Evolutionary conservation across 352 stramenopile species (phyloP).

Genomic region (Phytopythium ostracodes): DNA sequence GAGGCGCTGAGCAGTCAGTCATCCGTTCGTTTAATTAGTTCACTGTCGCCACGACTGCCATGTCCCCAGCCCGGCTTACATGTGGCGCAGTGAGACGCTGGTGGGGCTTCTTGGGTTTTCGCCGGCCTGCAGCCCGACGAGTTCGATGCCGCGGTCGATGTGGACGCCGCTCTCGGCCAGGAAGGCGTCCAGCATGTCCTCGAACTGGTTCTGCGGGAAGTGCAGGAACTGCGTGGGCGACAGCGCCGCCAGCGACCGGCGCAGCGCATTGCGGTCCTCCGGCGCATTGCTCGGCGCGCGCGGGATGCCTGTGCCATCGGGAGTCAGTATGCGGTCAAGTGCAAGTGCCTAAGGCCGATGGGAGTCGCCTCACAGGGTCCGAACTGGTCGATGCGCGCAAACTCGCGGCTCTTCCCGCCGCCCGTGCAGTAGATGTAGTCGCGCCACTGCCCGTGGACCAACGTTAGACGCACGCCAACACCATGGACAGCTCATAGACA

Average conservation of each 20-base stretch:
- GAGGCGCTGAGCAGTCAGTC: constrained; percentile 23
- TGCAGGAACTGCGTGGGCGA: constrained; percentile 83
- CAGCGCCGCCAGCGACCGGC: constrained; percentile 31
- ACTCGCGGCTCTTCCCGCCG: constrained; percentile 55
- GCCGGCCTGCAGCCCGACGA: constrained; percentile 32
- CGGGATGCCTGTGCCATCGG: constrained; percentile 34
- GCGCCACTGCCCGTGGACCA: constrained; percentile 50
- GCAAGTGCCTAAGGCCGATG: no score
- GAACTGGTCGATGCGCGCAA: constrained; percentile 82
- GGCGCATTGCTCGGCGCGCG: constrained; percentile 16
- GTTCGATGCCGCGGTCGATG: constrained; percentile 60
- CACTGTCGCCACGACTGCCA: no score
- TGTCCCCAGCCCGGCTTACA: no score
- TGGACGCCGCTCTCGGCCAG: constrained; percentile 34
- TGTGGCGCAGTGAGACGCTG: constrained; percentile 35
- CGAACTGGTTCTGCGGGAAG: constrained; percentile 83
- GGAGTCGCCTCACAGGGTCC: constrained; percentile 37
- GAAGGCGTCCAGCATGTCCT: constrained; percentile 57
- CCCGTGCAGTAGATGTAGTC: constrained; percentile 85
- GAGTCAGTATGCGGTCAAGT: constrained; percentile 12
- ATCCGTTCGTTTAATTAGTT: constrained; percentile 2
- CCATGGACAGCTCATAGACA: no score
- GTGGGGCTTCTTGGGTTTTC: constrained; percentile 7
- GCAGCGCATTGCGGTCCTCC: constrained; percentile 25
- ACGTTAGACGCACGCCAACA: not conserved